Conservation (phyloP, 208 protist species). For the Herpetomonas samuelpessoai region DNA sequence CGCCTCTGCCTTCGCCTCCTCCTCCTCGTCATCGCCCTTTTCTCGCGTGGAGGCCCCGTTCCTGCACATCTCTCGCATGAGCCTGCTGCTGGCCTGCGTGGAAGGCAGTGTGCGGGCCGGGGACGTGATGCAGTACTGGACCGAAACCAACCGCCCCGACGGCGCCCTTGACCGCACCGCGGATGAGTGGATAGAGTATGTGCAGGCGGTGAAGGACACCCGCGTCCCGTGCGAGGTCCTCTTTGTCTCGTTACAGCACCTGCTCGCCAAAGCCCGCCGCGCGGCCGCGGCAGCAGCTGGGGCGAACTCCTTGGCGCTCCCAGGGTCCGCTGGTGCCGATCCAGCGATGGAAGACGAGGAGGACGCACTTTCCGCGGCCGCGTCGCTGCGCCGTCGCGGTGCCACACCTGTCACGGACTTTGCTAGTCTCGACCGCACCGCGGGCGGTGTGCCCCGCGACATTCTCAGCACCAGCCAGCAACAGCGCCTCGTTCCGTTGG, state of each 20-base stretch:
- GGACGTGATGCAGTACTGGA: conserved; percentile 78
- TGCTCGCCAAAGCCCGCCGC: conserved; percentile 15
- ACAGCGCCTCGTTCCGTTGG: conserved; percentile 39
- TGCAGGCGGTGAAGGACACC: conserved; percentile 29
- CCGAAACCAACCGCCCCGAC: conserved; percentile 70
- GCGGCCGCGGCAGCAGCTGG: conserved; percentile 1
- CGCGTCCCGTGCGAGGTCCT: conserved; percentile 69
- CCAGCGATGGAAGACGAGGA: not conserved
- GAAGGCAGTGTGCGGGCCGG: conserved; percentile 43
- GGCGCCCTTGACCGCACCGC: conserved; percentile 43
- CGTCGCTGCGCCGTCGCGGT: not conserved
- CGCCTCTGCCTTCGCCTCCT: too few relatives aligned
- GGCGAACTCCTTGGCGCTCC: not conserved
- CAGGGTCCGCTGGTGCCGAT: not conserved
- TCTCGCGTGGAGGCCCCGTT: not conserved
- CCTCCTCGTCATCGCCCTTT: not conserved
- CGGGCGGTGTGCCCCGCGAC: too few relatives aligned
- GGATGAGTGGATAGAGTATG: conserved; percentile 74
- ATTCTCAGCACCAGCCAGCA: too few relatives aligned
- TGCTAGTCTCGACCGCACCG: not conserved
- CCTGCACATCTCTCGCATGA: conserved; percentile 8
- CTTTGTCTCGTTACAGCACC: conserved; percentile 58
- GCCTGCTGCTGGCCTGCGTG: conserved; percentile 57
- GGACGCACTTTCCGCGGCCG: not conserved
- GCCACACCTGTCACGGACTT: not conserved